phyloP scores from a whole-genome alignment of 768 basidiomycete species.

The Suillus cothurnatus region DNA sequence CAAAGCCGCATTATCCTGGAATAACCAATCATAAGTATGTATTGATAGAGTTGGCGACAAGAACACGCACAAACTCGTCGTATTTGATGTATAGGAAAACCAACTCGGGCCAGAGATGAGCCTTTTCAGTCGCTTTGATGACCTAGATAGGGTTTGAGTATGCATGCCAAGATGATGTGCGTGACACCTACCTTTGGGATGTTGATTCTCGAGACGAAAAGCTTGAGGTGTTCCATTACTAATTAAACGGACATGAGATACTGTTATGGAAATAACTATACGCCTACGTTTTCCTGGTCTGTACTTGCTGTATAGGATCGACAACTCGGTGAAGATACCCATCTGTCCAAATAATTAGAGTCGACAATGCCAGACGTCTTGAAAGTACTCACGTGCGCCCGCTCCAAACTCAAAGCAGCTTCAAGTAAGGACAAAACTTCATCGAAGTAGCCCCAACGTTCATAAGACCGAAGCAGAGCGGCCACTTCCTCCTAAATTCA shows the following conservation, averaged over 20 bases:
- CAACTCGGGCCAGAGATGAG: constrained; percentile 97
- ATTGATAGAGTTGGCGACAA: constrained; percentile 1
- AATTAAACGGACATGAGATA: constrained; percentile 11
- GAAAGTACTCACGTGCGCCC: constrained; percentile 71
- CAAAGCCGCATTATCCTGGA: constrained; percentile 91
- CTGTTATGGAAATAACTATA: constrained; percentile 9
- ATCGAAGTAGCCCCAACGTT: constrained; percentile 90
- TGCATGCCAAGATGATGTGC: neutral
- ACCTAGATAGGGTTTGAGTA: constrained; percentile 46
- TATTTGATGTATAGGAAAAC: constrained; percentile 99
- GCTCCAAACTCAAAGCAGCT: constrained; percentile 93
- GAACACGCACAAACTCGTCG: constrained; percentile 77
- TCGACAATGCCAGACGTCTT: neutral
- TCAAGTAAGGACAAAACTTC: constrained; percentile 91
- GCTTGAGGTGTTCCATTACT: constrained; percentile 99
- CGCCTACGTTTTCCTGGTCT: constrained; percentile 83
- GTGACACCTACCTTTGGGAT: constrained; percentile 76
- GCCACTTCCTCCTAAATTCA: constrained; percentile 70
- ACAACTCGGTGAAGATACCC: constrained; percentile 97
- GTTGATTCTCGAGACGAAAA: constrained; percentile 95
- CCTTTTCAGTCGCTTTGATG: constrained; percentile 93
- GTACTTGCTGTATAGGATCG: constrained; percentile 93
- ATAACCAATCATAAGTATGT: constrained; percentile 7
- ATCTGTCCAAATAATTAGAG: constrained; percentile 48
- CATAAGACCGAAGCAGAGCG: constrained; percentile 79